Evolutionary conservation across 441 rosid species (phyloP).

Genomic region (Theobroma grandiflorum): DNA sequence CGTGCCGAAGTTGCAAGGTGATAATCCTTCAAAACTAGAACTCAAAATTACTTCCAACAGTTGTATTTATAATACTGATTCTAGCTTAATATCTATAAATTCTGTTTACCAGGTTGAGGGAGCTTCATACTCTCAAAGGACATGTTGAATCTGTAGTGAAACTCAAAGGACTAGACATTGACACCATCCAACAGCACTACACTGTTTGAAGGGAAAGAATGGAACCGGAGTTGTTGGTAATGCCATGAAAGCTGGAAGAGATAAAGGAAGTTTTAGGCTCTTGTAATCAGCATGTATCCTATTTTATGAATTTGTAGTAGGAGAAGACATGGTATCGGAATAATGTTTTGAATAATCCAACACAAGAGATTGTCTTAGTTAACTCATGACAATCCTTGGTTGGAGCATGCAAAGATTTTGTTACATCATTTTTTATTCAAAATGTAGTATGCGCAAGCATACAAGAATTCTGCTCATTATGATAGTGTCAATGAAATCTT

Average conservation of each 20-base stretch:
- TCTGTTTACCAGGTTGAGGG: slow-evolving; percentile 57
- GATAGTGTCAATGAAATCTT: neutral
- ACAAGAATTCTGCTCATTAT: neutral
- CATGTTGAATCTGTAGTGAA: slow-evolving; percentile 82
- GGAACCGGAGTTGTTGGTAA: neutral
- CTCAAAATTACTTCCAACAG: neutral
- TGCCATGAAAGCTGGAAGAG: slow-evolving; percentile 11
- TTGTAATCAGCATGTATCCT: neutral
- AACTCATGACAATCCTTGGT: slow-evolving; percentile 19
- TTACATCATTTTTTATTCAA: neutral
- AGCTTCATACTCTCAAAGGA: slow-evolving; percentile 74
- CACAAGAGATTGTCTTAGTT: slow-evolving; percentile 18
- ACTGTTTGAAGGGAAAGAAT: slow-evolving; percentile 45
- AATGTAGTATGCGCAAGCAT: neutral
- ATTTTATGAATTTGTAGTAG: neutral
- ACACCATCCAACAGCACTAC: slow-evolving; percentile 75
- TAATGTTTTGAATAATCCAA: slow-evolving; percentile 38
- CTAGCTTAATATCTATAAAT: neutral
- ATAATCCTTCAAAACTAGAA: slow-evolving; percentile 9
- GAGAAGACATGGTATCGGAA: slow-evolving; percentile 22
- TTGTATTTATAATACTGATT: neutral
- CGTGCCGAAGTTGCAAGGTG: slow-evolving; percentile 80
- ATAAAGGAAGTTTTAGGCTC: slow-evolving; percentile 9
- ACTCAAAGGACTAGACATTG: slow-evolving; percentile 75
- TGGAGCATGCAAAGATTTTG: slow-evolving; percentile 18